These are phyloP conservation scores for Madurella fahalii DNA, from an alignment of 2,329 filamentous ascomycete species.

Conservation along the genomic window DNA sequence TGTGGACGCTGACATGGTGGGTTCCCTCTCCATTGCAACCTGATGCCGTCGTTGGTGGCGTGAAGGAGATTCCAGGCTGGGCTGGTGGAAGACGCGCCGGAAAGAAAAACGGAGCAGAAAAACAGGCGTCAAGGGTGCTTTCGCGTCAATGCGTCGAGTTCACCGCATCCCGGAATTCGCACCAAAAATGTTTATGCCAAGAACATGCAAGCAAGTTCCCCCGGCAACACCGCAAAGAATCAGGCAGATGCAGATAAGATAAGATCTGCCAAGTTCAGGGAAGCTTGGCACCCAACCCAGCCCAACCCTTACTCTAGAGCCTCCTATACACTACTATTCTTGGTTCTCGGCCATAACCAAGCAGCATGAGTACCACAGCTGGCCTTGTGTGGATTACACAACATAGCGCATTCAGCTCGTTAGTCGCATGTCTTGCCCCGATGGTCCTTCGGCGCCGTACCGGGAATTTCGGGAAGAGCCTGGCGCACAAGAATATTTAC, in stretches of 20 bases:
- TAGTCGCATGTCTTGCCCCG: too few relatives aligned
- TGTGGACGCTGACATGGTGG: constrained; percentile 18
- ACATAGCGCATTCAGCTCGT: too few relatives aligned
- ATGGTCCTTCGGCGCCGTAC: too few relatives aligned
- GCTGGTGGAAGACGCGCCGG: background rate
- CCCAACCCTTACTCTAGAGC: background rate
- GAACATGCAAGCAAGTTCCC: constrained; percentile 15
- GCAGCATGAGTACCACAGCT: too few relatives aligned
- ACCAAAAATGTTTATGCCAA: constrained; percentile 22
- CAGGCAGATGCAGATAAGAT: constrained; percentile 15
- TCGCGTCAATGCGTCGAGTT: background rate
- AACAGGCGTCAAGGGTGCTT: background rate
- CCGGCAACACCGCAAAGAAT: constrained; percentile 19
- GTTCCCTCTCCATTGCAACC: constrained; percentile 14
- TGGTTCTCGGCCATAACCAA: too few relatives aligned
- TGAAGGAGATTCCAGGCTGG: background rate
- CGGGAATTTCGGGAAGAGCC: too few relatives aligned
- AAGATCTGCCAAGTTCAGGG: constrained; percentile 11
- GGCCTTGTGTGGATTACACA: too few relatives aligned
- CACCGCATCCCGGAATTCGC: constrained; percentile 5
- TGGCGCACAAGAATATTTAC: too few relatives aligned
- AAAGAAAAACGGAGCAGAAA: constrained; percentile 1
- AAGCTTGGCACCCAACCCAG: background rate
- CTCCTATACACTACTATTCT: too few relatives aligned
- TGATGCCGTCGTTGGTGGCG: background rate